Percentiles rank a stretch among this genome's conserved stretches.
phyloP scores from a whole-genome alignment of 148 eudicot species.

The Heliamphora exappendiculata region DNA sequence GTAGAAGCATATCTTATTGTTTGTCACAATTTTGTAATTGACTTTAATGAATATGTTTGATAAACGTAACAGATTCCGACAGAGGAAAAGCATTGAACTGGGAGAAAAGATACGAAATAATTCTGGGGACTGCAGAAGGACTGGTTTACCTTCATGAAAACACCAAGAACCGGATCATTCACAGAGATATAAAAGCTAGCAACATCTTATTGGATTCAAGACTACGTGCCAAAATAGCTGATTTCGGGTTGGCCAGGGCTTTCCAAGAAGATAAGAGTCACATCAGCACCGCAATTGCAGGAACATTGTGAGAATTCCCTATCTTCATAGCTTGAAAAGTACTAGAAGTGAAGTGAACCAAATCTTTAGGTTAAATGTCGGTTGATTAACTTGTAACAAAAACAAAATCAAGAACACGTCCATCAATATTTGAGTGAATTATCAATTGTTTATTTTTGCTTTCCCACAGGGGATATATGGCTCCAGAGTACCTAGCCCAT shows the following conservation, averaged over 20 bases:
- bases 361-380: background rate
- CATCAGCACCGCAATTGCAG: conserved; percentile 55
- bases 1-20: no score
- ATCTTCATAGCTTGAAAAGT: background rate
- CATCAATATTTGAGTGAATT: background rate
- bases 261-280: conserved; percentile 55
- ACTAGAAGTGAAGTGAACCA: background rate
- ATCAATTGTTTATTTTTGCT: background rate
- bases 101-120: conserved; percentile 43
- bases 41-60: background rate
- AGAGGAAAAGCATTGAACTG: conserved; percentile 38
- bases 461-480: conserved; percentile 48
- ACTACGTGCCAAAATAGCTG: conserved; percentile 46
- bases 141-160: conserved; percentile 60
- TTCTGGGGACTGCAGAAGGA: conserved; percentile 45
- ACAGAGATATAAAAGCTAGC: conserved; percentile 65
- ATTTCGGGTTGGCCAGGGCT: conserved; percentile 57
- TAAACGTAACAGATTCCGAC: conserved; percentile 27
- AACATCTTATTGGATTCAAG: conserved; percentile 52
- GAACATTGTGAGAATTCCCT: conserved; percentile 39
- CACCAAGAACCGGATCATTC: conserved; percentile 34
- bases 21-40: no score
- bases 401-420: background rate
- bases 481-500: conserved; percentile 58
- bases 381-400: background rate